Percentiles rank a stretch among this genome's conserved stretches.
Evolutionary conservation across 345 rosid species (phyloP).

Genomic region (Brassica cretica): DNA sequence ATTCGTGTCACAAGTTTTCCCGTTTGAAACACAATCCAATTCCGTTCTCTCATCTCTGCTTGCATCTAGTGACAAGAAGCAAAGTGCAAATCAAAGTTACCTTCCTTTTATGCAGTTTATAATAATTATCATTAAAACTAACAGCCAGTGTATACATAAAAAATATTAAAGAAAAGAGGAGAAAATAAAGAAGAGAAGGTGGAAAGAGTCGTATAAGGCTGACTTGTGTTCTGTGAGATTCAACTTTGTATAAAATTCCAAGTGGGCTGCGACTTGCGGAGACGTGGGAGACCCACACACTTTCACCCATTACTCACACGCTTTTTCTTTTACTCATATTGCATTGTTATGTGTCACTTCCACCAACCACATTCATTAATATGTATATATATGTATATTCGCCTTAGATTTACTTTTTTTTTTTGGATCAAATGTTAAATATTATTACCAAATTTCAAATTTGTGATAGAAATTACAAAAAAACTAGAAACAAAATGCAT

Average conservation of each 20-base stretch:
- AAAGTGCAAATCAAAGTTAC: conserved; percentile 8
- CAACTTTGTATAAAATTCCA: conserved; percentile 35
- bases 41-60: background rate
- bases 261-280: conserved; percentile 37
- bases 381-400: conserved; percentile 6
- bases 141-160: background rate
- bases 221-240: conserved; percentile 34
- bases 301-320: conserved; percentile 31
- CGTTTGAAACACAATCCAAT: background rate
- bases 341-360: conserved; percentile 37
- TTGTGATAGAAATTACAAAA: no score
- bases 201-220: conserved; percentile 36
- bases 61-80: conserved; percentile 20
- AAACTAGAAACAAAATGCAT: no score
- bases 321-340: conserved; percentile 19
- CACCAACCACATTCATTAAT: conserved; percentile 32
- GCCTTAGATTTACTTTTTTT: conserved; percentile 22
- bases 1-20: background rate
- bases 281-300: conserved; percentile 36
- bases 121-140: background rate
- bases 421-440: no score
- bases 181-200: conserved; percentile 26
- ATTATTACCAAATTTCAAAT: no score
- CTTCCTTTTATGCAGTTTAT: background rate
- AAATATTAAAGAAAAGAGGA: conserved; percentile 7